phyloP scores from a whole-genome alignment of 176 grass and related monocot genomes.

The Avena eriantha region DNA sequence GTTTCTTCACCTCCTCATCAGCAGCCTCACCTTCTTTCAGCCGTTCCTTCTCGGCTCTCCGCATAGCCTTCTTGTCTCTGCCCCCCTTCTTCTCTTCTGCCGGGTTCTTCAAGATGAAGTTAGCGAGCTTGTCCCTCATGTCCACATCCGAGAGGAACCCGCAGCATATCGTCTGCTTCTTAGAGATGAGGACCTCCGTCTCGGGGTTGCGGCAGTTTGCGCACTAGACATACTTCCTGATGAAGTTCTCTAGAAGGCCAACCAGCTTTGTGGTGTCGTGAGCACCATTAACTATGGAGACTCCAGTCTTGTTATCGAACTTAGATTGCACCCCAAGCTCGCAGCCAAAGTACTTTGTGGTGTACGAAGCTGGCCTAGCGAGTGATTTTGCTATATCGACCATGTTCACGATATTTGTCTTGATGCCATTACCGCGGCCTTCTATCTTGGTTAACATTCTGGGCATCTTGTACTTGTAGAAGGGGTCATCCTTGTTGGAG shows the following conservation, averaged over 20 bases:
- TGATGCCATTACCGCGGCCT: slow-evolving; percentile 53
- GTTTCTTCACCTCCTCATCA: slow-evolving; percentile 88
- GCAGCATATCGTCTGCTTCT: slow-evolving; percentile 71
- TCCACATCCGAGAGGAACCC: slow-evolving; percentile 85
- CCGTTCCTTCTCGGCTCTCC: slow-evolving; percentile 88
- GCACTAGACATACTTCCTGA: slow-evolving; percentile 91
- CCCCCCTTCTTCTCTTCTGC: slow-evolving; percentile 78
- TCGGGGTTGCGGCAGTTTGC: slow-evolving; percentile 87
- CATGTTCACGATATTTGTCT: no score
- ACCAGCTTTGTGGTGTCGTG: slow-evolving; percentile 87
- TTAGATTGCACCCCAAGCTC: slow-evolving; percentile 73
- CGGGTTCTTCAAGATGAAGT: slow-evolving; percentile 75
- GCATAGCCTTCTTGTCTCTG: slow-evolving; percentile 83
- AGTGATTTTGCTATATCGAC: no score
- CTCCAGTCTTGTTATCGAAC: slow-evolving; percentile 71
- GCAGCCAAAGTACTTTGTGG: slow-evolving; percentile 36
- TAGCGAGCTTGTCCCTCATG: slow-evolving; percentile 78
- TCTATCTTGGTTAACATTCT: slow-evolving; percentile 86
- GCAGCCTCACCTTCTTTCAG: slow-evolving; percentile 83
- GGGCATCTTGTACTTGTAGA: slow-evolving; percentile 97
- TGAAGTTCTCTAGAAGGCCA: slow-evolving; percentile 86
- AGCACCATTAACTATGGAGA: slow-evolving; percentile 71
- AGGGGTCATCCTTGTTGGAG: slow-evolving; percentile 87
- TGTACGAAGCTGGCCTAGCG: no score
- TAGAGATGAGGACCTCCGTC: slow-evolving; percentile 77